These are phyloP conservation scores for Hortaea sp. DNA, from an alignment of 2,329 filamentous ascomycete species.

Conservation along the genomic window DNA sequence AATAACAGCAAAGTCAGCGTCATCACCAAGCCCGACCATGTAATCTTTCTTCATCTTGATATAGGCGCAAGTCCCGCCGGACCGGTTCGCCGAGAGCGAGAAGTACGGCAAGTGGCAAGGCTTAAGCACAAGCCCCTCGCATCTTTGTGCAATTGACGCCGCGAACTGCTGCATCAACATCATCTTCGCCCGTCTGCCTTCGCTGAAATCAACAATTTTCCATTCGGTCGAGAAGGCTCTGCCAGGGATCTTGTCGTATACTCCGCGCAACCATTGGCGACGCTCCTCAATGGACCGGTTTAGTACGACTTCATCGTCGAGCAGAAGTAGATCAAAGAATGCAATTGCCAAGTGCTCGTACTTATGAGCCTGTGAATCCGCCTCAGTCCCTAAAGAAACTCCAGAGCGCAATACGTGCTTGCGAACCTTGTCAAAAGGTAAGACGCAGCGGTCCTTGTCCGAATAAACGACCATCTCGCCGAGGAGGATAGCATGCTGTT, in stretches of 20 bases:
- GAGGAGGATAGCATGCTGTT: constrained; percentile 63
- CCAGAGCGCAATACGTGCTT: constrained; percentile 71
- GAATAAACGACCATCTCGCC: constrained; percentile 75
- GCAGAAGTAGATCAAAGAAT: constrained; percentile 50
- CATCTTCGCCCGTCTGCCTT: constrained; percentile 36
- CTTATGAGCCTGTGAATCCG: constrained; percentile 53
- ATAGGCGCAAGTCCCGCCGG: constrained; percentile 24
- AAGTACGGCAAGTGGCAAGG: constrained; percentile 69
- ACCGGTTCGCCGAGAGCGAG: constrained; percentile 15
- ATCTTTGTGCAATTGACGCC: constrained; percentile 51
- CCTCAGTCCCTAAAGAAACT: constrained; percentile 53
- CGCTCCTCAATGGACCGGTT: constrained; percentile 49
- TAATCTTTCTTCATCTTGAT: constrained; percentile 90
- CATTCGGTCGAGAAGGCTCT: constrained; percentile 57
- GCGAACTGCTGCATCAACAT: constrained; percentile 57
- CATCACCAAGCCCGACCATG: constrained; percentile 64
- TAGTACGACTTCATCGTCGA: constrained; percentile 46
- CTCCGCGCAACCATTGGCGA: constrained; percentile 47
- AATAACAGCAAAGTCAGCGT: constrained; percentile 72
- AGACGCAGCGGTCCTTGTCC: constrained; percentile 52
- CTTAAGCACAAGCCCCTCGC: constrained; percentile 76
- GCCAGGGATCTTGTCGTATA: constrained; percentile 49
- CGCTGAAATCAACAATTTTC: constrained; percentile 56
- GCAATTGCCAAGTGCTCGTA: constrained; percentile 52
- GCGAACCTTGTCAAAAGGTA: constrained; percentile 72